Evolutionary conservation across 2,329 filamentous ascomycete genomes (phyloP), one percentile per base, ranked within the genome.

Genomic region (Calonectria pseudoreteaudii): DNA sequence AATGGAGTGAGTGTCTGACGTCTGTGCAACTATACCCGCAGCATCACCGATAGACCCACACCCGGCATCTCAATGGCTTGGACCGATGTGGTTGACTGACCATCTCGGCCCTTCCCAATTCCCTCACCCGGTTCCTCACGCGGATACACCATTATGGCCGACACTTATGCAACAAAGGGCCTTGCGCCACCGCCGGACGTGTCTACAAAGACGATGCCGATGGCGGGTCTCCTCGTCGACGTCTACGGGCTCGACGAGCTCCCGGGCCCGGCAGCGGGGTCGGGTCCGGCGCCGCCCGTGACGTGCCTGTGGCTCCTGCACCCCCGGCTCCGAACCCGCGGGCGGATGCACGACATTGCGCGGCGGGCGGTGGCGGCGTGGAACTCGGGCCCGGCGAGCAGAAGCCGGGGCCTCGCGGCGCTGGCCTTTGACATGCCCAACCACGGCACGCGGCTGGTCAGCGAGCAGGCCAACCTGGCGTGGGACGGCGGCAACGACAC

Each of bases 301-400:
- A 92, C 95, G 30, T 94, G 94, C 80, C 90, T 98, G n/a, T 98
- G 96, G 95, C 92, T 98, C 16, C 90, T 98, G 23, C 95, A 98
- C 82, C 94, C 94, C 3, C 91, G 97, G 30, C 88, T 93, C 0
- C 89, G 93, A 68, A 91, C 88, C 0, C 92, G 94, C 81, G 91
- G 91, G 70, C 90, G 90, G 75, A 98, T 98, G 96, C 87, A 88
- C 1, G 91, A 91, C 34, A 90, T 97, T 68, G 96, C 95, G 3
- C 86, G 89, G n/a, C 89, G 90, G 8, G 88, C 91, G 16, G 88
- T 98, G 65, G 84, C 87, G n/a, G 90, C 91, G 11, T 97, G 93
- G 91, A 92, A 94, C 80, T 81, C 84, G 81, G 76, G 83, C 81
- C 64, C 72, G 8, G 78, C 80, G 70, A 77, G 83, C 18, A 81